Conservation (phyloP, 2,329 filamentous ascomycete species). For the Exophiala mesophila region DNA sequence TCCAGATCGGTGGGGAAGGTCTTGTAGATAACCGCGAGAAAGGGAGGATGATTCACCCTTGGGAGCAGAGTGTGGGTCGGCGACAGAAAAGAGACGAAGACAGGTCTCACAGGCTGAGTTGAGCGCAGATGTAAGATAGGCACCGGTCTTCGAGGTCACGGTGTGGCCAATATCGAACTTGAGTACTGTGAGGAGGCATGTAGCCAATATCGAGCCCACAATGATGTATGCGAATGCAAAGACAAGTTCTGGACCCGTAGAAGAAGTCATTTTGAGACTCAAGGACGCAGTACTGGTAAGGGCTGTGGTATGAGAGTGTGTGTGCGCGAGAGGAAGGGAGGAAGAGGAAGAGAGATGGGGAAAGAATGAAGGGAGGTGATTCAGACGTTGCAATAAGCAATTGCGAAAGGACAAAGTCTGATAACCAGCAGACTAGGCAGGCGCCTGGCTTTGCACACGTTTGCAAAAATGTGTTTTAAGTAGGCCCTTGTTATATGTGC, state of each 20-base stretch:
- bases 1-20: constrained; percentile 12
- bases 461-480: too few species aligned
- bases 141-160: constrained; percentile 12
- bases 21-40: constrained; percentile 19
- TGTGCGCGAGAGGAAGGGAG: neutral
- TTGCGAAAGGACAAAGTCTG: too few species aligned
- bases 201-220: constrained; percentile 11
- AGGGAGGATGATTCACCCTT: neutral
- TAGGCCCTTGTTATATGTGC: too few species aligned
- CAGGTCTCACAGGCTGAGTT: constrained; percentile 6
- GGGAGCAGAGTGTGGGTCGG: constrained; percentile 13
- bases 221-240: constrained; percentile 15
- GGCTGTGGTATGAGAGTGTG: neutral
- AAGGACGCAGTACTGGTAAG: neutral
- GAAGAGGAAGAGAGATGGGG: neutral
- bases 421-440: too few species aligned
- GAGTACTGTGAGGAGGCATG: constrained; percentile 13
- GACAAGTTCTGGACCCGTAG: constrained; percentile 6
- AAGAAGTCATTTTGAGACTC: constrained; percentile 1
- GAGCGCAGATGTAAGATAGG: neutral
- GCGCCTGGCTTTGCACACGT: too few species aligned
- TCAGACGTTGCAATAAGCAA: constrained; percentile 27
- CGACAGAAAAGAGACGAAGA: constrained; percentile 12
- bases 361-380: neutral
- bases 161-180: constrained; percentile 12